phyloP scores from a whole-genome alignment of 2,329 filamentous ascomycete species.

The Pochonia chlamydosporia region DNA sequence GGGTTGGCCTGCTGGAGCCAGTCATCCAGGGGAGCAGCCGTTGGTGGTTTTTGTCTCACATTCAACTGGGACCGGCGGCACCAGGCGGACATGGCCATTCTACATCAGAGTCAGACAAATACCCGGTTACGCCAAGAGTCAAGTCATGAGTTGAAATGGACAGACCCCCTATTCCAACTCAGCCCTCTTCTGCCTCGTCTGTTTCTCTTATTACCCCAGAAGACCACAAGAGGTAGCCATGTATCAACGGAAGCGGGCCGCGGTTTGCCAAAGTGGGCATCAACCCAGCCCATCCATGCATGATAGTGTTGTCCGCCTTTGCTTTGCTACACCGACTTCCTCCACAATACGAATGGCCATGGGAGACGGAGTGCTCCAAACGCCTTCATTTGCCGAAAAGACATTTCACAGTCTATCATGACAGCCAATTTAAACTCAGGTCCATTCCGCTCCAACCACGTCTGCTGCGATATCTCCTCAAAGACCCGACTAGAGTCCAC shows the following conservation, averaged over 20 bases:
- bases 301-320: not conserved
- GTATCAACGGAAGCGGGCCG: not conserved
- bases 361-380: too few relatives aligned
- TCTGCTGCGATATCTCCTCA: not conserved
- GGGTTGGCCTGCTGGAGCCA: not conserved
- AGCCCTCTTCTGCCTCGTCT: not conserved
- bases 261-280: not conserved
- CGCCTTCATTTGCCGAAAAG: too few relatives aligned
- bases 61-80: too few relatives aligned
- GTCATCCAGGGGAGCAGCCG: not conserved
- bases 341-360: not conserved
- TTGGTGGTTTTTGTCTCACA: not conserved
- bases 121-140: not conserved
- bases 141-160: not conserved
- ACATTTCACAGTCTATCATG: too few relatives aligned
- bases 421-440: not conserved
- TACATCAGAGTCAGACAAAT: too few relatives aligned
- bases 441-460: not conserved
- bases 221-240: not conserved
- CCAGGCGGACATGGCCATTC: too few relatives aligned
- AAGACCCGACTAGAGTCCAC: not conserved
- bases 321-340: not conserved
- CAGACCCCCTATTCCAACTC: not conserved
- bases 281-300: too few relatives aligned
- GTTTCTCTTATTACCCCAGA: too few relatives aligned